These are phyloP conservation scores for Blastomyces percursus DNA, from an alignment of 2,329 filamentous ascomycete genomes.

Conservation along the genomic window DNA sequence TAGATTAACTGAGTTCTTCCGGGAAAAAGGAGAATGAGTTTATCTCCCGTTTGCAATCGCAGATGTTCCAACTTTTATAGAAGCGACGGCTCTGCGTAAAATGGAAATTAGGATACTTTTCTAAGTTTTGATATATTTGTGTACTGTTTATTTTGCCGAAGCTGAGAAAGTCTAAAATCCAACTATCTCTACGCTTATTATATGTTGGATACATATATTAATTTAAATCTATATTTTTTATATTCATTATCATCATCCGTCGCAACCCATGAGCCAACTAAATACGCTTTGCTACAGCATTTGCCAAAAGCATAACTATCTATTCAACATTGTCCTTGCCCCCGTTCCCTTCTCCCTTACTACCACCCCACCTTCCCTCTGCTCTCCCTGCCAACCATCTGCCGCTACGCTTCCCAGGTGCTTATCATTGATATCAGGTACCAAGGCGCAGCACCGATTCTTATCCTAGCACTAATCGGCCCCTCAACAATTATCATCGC, in stretches of 20 bases:
- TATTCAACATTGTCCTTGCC: neutral
- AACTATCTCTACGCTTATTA: neutral
- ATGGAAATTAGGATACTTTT: neutral
- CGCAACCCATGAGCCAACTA: neutral
- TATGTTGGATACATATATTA: neutral
- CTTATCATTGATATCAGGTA: neutral
- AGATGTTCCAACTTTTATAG: constrained; percentile 15
- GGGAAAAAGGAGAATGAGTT: constrained; percentile 9
- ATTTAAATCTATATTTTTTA: constrained; percentile 1
- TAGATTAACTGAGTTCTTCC: neutral
- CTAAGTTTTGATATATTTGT: neutral
- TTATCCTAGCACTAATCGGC: neutral
- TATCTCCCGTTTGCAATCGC: constrained; percentile 11
- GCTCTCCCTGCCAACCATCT: neutral
- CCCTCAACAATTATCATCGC: neutral
- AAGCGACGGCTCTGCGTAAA: constrained; percentile 13
- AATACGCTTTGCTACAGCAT: neutral
- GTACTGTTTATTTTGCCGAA: neutral
- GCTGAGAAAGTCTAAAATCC: neutral
- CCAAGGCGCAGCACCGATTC: neutral
- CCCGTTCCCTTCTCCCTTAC: neutral
- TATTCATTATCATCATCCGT: constrained; percentile 1
- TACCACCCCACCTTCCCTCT: neutral
- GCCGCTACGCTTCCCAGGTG: neutral
- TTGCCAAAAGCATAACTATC: constrained; percentile 1